Percentiles rank a stretch among this genome's conserved stretches.
Evolutionary conservation across 2,329 filamentous ascomycete genomes (phyloP).

Genomic region (Alternaria arborescens): DNA sequence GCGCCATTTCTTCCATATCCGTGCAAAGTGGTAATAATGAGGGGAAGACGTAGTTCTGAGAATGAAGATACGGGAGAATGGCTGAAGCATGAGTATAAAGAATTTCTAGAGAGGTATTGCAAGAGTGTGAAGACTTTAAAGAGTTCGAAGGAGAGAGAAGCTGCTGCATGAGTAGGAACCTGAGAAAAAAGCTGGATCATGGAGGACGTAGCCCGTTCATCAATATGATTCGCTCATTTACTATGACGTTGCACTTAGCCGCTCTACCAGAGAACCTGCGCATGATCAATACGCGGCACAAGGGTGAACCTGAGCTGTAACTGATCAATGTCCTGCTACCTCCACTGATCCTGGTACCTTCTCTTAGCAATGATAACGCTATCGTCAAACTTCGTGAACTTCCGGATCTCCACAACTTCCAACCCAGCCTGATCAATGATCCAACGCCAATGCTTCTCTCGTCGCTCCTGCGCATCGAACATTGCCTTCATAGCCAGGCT

Average conservation of each 20-base stretch:
- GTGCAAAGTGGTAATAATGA: neutral
- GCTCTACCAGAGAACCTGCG: neutral
- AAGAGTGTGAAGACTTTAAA: neutral
- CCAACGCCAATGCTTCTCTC: neutral
- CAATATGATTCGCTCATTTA: neutral
- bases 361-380: neutral
- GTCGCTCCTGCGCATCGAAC: neutral
- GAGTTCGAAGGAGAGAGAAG: neutral
- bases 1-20: neutral
- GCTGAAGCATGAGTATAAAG: neutral
- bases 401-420: neutral
- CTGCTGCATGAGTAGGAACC: neutral
- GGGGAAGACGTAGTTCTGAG: rapidly evolving
- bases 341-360: neutral
- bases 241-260: neutral
- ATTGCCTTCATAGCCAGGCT: neutral
- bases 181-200: neutral
- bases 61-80: neutral
- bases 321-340: neutral
- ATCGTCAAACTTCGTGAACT: neutral
- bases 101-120: neutral
- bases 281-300: neutral
- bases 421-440: neutral
- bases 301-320: neutral
- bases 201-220: neutral